Base-by-base conservation (phyloP, 1,284 basidiomycete genomes). In the Moesziomyces sp. region DNA sequence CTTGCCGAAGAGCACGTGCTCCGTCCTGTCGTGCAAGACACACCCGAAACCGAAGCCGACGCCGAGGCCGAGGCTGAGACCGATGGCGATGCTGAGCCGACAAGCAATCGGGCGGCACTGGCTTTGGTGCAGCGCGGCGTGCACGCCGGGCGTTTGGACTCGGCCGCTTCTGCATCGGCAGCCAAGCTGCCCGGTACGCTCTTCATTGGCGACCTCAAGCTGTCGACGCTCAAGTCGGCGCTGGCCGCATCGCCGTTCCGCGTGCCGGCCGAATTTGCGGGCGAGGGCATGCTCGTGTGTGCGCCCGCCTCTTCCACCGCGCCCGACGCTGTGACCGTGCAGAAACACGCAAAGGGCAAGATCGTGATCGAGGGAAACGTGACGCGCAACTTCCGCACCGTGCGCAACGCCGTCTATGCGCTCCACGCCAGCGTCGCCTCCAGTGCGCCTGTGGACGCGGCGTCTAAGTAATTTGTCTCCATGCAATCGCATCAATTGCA, bases 131-230 rank as follows among this genome's bases (percentile, higher is more conserved):
- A 28, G 13, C n/a, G 24, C 43, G 16, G 46, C 33, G n/a, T 26
- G 26, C 11, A 28, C 26, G 35, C 47, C 35, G n/a, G 18, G 16
- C 38, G 18, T 2, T 16, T 40, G 16, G 38, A 16, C 38, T 18
- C 38, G 16, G 38, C 38, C 14, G 19, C n/a, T 19, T 3, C 11
- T 9, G n/a, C 43, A 5, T n/a, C 23, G 1, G 45, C 46, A n/a
- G 44, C 46, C 1, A 19, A 53, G 28, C 49, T 64, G 6, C 52
- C 66, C 16, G 65, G 69, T 3, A 83, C 82, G 16, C 64, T 84
- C 24, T 83, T 81, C 55, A 78, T 84, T 52, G 82, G 82, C 49
- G 81, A 83, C 61, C 61, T 84, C n/a, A 75, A 76, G n/a, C 80
- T 84, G 11, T 74, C 79, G 1, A 69, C 77, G 8, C 74, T 84